phyloP scores from a whole-genome alignment of 2,329 filamentous ascomycete genomes.

The Laburnicola sp. region DNA sequence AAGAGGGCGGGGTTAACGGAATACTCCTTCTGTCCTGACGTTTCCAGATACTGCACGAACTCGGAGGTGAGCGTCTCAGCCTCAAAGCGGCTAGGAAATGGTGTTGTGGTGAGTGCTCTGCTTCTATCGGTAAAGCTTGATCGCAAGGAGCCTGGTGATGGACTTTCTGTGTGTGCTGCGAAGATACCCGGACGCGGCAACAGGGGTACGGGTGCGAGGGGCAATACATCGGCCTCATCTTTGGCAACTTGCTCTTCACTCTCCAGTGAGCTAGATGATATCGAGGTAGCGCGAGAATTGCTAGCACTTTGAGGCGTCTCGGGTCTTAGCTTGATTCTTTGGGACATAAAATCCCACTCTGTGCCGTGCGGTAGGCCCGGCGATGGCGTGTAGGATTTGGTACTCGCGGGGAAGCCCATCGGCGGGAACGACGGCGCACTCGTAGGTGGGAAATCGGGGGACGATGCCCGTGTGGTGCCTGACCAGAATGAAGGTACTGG shows the following conservation, averaged over 20 bases:
- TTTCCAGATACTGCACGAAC: constrained; percentile 36
- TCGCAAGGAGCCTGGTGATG: constrained; percentile 28
- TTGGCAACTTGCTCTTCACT: constrained; percentile 37
- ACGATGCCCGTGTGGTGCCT: constrained; percentile 42
- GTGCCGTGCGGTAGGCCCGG: constrained; percentile 35
- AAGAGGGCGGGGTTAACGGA: constrained; percentile 30
- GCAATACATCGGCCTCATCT: constrained; percentile 34
- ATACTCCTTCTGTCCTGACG: constrained; percentile 31
- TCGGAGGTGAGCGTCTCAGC: constrained; percentile 42
- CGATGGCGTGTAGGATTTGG: constrained; percentile 26
- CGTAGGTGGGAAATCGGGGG: constrained; percentile 38
- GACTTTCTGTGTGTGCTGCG: constrained; percentile 32
- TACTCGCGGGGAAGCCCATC: constrained; percentile 20
- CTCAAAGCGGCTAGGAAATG: constrained; percentile 41
- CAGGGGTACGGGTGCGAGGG: constrained; percentile 30
- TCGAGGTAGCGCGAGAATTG: constrained; percentile 37
- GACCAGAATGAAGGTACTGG: constrained; percentile 45
- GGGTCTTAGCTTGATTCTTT: constrained; percentile 28
- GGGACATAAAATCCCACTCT: constrained; percentile 43
- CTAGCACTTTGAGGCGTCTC: constrained; percentile 22
- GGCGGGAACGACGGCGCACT: constrained; percentile 30
- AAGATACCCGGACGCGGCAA: constrained; percentile 39
- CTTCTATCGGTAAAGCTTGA: constrained; percentile 40
- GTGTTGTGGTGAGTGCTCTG: constrained; percentile 34
- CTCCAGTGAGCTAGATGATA: constrained; percentile 34